phyloP scores from a whole-genome alignment of 768 basidiomycete species.

The Antrodiella citrinella region DNA sequence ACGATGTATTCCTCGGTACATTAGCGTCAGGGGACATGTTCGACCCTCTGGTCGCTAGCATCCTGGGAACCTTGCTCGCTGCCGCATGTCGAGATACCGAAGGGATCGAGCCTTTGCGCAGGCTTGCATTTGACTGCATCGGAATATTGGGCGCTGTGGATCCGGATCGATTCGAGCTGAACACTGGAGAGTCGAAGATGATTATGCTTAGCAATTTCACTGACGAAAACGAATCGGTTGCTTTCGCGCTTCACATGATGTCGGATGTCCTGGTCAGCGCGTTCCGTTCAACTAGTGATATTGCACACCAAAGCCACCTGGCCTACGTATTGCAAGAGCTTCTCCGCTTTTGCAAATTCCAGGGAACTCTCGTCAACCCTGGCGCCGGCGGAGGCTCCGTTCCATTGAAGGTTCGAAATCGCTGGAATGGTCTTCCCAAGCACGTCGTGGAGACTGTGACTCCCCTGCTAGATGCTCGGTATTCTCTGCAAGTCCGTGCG shows the following conservation, averaged over 20 bases:
- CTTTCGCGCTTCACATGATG: conserved; percentile 84
- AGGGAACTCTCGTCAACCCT: conserved; percentile 57
- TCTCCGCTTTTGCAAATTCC: conserved; percentile 80
- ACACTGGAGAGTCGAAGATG: conserved; percentile 48
- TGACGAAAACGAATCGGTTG: conserved; percentile 65
- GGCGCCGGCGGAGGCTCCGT: conserved; percentile 39
- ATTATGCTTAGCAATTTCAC: conserved; percentile 75
- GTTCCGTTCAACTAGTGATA: conserved; percentile 90
- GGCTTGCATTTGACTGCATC: conserved; percentile 81
- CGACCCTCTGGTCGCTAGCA: conserved; percentile 61
- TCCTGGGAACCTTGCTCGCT: conserved; percentile 58
- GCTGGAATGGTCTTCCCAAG: conserved; percentile 77
- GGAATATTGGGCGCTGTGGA: conserved; percentile 91
- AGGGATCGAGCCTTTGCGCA: conserved; percentile 53
- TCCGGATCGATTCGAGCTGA: conserved; percentile 82
- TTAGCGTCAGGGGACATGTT: conserved; percentile 84
- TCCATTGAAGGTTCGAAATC: conserved; percentile 55
- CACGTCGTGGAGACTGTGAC: conserved; percentile 81
- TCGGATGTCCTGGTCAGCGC: conserved; percentile 79
- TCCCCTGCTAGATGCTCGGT: conserved; percentile 70
- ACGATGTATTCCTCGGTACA: conserved; percentile 44
- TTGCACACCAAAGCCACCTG: conserved; percentile 81
- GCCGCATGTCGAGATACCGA: conserved; percentile 78
- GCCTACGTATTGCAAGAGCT: conserved; percentile 92
- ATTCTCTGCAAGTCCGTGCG: conserved; percentile 26